Evolutionary conservation across 192 early-diverging fungal genomes (phyloP).

Genomic region (Dissophora globulifera): DNA sequence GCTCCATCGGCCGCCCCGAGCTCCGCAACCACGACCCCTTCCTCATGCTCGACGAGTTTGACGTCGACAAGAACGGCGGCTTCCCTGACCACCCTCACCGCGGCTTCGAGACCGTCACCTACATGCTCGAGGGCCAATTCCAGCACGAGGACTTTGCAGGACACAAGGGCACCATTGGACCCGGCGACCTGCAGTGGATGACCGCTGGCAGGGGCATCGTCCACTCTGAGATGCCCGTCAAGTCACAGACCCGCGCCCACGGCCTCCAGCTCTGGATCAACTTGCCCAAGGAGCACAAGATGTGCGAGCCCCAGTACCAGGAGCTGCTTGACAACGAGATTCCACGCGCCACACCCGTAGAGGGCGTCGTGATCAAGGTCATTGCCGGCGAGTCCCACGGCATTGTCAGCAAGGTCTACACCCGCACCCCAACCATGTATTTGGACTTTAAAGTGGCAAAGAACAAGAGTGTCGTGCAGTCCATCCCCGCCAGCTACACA

Average conservation of each 20-base stretch:
- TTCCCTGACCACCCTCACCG: slow-evolving; percentile 66
- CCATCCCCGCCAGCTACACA: slow-evolving; percentile 40
- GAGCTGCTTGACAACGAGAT: slow-evolving; percentile 47
- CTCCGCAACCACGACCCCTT: slow-evolving; percentile 51
- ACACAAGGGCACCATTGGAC: slow-evolving; percentile 61
- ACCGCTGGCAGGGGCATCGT: slow-evolving; percentile 77
- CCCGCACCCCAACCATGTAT: slow-evolving; percentile 37
- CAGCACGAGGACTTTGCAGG: slow-evolving; percentile 71
- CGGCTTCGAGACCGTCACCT: slow-evolving; percentile 77
- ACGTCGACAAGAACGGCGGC: slow-evolving; percentile 38
- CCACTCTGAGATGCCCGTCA: slow-evolving; percentile 65
- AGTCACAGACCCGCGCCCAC: slow-evolving; percentile 50
- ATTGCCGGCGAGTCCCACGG: slow-evolving; percentile 38
- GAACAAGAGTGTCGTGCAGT: slow-evolving; percentile 27
- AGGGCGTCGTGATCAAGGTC: slow-evolving; percentile 34
- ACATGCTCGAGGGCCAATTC: slow-evolving; percentile 66
- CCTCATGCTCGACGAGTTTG: slow-evolving; percentile 48
- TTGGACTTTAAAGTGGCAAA: slow-evolving; percentile 40
- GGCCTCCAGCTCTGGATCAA: slow-evolving; percentile 78
- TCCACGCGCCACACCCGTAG: slow-evolving; percentile 25
- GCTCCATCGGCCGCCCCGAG: slow-evolving; percentile 74
- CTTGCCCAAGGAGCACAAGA: slow-evolving; percentile 67
- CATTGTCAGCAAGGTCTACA: slow-evolving; percentile 15
- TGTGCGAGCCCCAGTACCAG: slow-evolving; percentile 64
- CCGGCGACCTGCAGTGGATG: slow-evolving; percentile 73